Evolutionary conservation across 2,329 filamentous ascomycete genomes (phyloP).

Genomic region (Hysterium pulicare): DNA sequence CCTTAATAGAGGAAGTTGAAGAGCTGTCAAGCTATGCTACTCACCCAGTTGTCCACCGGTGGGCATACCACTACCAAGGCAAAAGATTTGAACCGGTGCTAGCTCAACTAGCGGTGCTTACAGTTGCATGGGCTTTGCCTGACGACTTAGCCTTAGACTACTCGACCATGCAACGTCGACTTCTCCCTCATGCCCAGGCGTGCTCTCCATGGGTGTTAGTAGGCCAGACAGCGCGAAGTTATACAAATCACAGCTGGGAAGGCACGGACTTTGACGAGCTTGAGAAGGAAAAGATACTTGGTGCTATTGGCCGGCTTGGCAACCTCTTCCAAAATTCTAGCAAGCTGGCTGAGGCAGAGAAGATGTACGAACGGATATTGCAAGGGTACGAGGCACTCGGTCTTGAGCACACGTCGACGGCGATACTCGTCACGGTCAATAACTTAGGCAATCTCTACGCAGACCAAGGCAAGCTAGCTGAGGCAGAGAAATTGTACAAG

Average conservation of each 20-base stretch:
- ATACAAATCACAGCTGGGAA: not conserved
- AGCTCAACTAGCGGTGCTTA: constrained; percentile 6
- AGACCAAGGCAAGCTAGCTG: constrained; percentile 8
- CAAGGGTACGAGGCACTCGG: constrained; percentile 9
- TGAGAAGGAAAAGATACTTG: constrained; percentile 7
- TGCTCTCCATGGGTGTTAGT: not conserved
- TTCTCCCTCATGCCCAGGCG: constrained; percentile 3
- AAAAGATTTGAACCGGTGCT: constrained; percentile 3
- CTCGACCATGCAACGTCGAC: constrained; percentile 9
- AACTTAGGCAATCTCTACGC: constrained; percentile 8
- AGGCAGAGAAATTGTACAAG: constrained; percentile 6
- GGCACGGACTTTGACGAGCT: constrained; percentile 1
- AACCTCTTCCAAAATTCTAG: constrained; percentile 7
- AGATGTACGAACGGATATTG: constrained; percentile 9
- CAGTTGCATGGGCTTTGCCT: constrained; percentile 6
- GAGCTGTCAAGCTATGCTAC: constrained; percentile 22
- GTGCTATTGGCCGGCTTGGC: constrained; percentile 7
- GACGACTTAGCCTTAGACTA: constrained; percentile 4
- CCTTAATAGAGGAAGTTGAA: constrained; percentile 17
- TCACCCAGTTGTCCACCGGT: constrained; percentile 29
- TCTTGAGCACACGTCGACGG: constrained; percentile 7
- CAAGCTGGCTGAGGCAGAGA: constrained; percentile 10
- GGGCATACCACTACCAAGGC: constrained; percentile 21
- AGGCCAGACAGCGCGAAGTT: not conserved
- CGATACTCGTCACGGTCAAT: constrained; percentile 7